Conservation (phyloP, 2,329 filamentous ascomycete species). For the Aureobasidium subglaciale region DNA sequence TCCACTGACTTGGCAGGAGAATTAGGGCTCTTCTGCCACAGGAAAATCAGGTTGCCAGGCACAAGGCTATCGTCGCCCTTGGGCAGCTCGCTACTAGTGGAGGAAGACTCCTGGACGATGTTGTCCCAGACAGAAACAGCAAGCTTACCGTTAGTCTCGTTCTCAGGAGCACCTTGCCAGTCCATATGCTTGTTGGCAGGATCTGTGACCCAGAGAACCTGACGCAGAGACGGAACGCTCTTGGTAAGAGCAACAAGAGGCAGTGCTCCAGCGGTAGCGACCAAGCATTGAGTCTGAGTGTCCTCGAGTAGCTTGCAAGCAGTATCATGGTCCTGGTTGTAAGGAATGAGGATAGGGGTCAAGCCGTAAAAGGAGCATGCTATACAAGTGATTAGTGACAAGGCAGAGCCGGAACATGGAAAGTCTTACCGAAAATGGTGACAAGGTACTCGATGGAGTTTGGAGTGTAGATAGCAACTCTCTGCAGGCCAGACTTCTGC, state of each 20-base stretch:
- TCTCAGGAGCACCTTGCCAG: slow-evolving; percentile 79
- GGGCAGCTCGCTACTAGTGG: slow-evolving; percentile 56
- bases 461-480: slow-evolving; percentile 82
- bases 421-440: slow-evolving; percentile 59
- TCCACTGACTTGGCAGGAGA: slow-evolving; percentile 60
- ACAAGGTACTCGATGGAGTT: slow-evolving; percentile 86
- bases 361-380: slow-evolving; percentile 86
- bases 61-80: slow-evolving; percentile 48
- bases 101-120: slow-evolving; percentile 56
- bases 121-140: slow-evolving; percentile 92
- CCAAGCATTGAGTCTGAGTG: slow-evolving; percentile 69
- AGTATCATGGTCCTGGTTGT: slow-evolving; percentile 62
- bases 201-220: slow-evolving; percentile 89
- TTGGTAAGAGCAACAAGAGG: slow-evolving; percentile 68
- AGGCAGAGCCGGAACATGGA: background rate
- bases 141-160: slow-evolving; percentile 62
- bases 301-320: slow-evolving; percentile 66
- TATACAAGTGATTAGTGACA: slow-evolving; percentile 24
- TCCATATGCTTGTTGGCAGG: slow-evolving; percentile 87
- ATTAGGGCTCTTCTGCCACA: slow-evolving; percentile 54
- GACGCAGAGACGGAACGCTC: slow-evolving; percentile 62
- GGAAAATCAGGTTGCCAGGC: slow-evolving; percentile 49
- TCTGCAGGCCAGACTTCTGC: slow-evolving; percentile 58
- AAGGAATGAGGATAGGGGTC: slow-evolving; percentile 77
- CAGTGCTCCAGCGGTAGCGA: slow-evolving; percentile 80